These are phyloP conservation scores for Adansonia grandidieri DNA, from an alignment of 441 rosid species.

Conservation along the genomic window DNA sequence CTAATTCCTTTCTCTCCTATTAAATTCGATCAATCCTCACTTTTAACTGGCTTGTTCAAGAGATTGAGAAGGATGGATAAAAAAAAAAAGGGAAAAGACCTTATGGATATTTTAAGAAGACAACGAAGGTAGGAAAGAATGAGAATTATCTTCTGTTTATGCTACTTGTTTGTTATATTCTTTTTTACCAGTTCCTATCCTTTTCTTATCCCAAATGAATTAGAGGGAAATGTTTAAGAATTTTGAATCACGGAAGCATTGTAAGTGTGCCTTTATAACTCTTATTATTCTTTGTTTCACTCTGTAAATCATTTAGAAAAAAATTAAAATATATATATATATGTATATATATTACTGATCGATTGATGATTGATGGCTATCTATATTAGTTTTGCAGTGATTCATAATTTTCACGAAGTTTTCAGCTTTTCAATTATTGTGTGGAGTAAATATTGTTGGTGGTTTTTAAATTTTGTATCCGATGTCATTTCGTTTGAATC, in stretches of 20 bases:
- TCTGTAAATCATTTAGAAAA: background rate
- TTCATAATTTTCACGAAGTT: no score
- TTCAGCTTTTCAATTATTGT: no score
- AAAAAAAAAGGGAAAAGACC: background rate
- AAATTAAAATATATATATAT: no score
- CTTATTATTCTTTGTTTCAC: background rate
- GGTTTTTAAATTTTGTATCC: no score
- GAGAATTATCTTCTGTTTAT: no score
- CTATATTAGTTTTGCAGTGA: no score
- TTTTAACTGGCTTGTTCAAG: conserved; percentile 38
- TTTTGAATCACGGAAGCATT: background rate
- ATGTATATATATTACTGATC: no score
- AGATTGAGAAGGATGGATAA: background rate
- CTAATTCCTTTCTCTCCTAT: background rate
- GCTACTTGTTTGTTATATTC: background rate
- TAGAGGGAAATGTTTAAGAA: background rate
- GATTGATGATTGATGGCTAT: no score
- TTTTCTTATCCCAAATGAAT: background rate
- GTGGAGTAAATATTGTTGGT: no score
- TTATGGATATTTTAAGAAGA: background rate
- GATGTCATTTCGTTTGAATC: no score
- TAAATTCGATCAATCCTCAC: conserved; percentile 32
- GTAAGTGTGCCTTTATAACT: background rate
- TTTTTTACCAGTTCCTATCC: background rate
- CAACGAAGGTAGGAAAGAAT: background rate